A percentile compares a stretch with the other conserved stretches of the same genome.
Conservation (phyloP, 1,139 yeast species). For the Suhomyces wounanorum region DNA sequence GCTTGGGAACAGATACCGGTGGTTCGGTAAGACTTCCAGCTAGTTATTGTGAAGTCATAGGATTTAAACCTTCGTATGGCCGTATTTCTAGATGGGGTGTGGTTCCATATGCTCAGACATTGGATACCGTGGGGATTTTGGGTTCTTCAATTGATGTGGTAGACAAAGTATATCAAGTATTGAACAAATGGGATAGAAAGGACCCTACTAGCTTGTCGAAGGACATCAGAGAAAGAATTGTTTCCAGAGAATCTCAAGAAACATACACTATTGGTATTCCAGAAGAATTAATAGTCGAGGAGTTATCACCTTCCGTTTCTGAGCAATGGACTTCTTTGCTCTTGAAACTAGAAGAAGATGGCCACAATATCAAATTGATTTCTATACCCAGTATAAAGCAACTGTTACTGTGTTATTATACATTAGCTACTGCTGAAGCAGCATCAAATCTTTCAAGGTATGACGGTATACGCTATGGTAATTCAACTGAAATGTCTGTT, state of each 20-base stretch:
- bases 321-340: constrained; percentile 47
- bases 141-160: constrained; percentile 50
- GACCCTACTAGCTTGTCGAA: constrained; percentile 77
- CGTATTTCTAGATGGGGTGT: constrained; percentile 91
- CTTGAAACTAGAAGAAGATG: constrained; percentile 40
- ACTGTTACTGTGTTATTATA: constrained; percentile 82
- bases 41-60: constrained; percentile 77
- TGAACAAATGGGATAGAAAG: constrained; percentile 63
- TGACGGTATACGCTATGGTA: constrained; percentile 89
- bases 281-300: constrained; percentile 60
- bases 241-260: not conserved
- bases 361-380: constrained; percentile 61
- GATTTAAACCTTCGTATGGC: constrained; percentile 94
- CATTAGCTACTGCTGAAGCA: constrained; percentile 91
- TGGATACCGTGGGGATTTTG: constrained; percentile 91
- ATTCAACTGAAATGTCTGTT: constrained; percentile 23
- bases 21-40: constrained; percentile 95
- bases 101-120: constrained; percentile 86
- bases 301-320: constrained; percentile 50
- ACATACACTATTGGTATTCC: constrained; percentile 61
- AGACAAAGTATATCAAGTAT: constrained; percentile 49
- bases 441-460: constrained; percentile 86
- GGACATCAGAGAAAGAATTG: constrained; percentile 32
- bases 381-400: constrained; percentile 68
- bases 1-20: constrained; percentile 93